Evolutionary conservation across 495 filamentous ascomycete genomes (phyloP), one percentile per base, ranked within the genome.

Genomic region (Achaetomiella virescens): DNA sequence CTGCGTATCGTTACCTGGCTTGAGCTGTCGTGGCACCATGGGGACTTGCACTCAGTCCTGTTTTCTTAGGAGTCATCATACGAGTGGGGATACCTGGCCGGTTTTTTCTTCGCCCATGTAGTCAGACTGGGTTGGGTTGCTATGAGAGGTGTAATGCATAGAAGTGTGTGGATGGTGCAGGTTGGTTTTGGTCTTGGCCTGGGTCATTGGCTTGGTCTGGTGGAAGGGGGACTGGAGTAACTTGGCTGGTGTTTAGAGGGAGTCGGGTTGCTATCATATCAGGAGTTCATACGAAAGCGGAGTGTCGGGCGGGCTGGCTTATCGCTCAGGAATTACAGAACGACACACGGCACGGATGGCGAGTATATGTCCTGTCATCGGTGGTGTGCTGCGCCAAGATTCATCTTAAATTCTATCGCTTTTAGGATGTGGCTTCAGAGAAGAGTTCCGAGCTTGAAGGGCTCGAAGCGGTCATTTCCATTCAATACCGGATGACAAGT

Each of bases 1-100:
- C 89, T 2, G 81, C 84, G 1, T 96, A 96, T 64, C 78, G 80
- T 33, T 96, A 96, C 66, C 67, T 96, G 52, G 91, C 75, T 15
- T 76, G 54, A 54, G 17, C 24, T 5, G 7, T 42, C 18, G 18
- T 5, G 10, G 21, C 4, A n/a, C n/a, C n/a, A n/a, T 31, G 27
- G 27, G 27, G 5, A 31, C 27, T 31, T 31, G 40, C 8, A 15
- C 9, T 41, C 14, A 12, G 38, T n/a, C 5, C 14, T 41, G 20
- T 10, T 41, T 12, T 27, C 25, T 33, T 38, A 5, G 35, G 8
- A 9, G 27, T 31, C 27, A 31, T 31, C 5, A 31, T 31, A 31
- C 27, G 9, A 9, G 27, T 9, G 27, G 27, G 27, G 9, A 31
- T 9, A 9, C 5, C 27, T 31, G 4, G 5, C 27, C 9, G 27